Conservation (phyloP, 257 asterid species). For the Solanum pennellii region DNA sequence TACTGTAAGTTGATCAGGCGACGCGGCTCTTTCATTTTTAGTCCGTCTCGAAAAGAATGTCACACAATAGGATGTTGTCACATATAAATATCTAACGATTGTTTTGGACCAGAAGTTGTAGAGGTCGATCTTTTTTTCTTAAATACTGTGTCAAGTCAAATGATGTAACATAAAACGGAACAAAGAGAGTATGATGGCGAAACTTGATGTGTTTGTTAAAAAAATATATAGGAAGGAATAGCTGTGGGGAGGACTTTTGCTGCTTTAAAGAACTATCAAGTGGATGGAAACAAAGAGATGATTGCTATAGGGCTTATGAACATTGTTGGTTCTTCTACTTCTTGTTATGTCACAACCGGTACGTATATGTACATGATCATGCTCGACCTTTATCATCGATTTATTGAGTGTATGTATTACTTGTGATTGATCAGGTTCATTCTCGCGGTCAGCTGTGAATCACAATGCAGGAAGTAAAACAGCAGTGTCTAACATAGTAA, state of each 20-base stretch:
- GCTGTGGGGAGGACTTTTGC: conserved; percentile 96
- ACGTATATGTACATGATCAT: background rate
- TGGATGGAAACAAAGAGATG: conserved; percentile 93
- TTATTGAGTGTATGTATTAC: background rate
- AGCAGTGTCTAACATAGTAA: conserved; percentile 67
- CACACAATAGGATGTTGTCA: rapidly evolving
- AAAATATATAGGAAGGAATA: conserved; percentile 60
- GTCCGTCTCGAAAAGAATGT: too few species aligned
- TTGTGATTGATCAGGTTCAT: conserved; percentile 40
- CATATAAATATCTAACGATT: background rate
- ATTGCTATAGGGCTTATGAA: conserved; percentile 88
- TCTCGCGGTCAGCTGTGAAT: conserved; percentile 90
- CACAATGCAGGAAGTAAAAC: conserved; percentile 89
- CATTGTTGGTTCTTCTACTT: conserved; percentile 75
- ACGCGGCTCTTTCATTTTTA: background rate
- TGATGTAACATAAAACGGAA: background rate
- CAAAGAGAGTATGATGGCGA: background rate
- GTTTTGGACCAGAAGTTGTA: rapidly evolving
- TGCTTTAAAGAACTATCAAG: conserved; percentile 80
- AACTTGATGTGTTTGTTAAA: background rate
- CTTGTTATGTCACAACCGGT: conserved; percentile 86
- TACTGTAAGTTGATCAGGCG: conserved; percentile 26
- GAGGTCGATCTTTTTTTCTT: background rate
- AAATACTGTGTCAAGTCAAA: background rate
- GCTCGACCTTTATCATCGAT: background rate